phyloP scores from a whole-genome alignment of 345 rosid species.

The Hirschfeldia incana region DNA sequence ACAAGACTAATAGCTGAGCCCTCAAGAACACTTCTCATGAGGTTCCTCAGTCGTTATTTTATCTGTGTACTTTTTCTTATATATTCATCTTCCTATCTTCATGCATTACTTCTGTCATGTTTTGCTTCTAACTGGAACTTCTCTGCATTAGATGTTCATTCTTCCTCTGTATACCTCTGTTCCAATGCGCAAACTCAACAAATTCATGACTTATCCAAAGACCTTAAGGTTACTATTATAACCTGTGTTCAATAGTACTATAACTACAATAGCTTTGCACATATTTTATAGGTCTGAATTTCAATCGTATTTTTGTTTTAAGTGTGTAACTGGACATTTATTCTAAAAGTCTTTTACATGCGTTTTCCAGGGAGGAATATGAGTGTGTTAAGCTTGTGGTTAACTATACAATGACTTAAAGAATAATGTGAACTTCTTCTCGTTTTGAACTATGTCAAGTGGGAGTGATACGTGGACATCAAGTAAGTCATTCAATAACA shows the following conservation, averaged over 20 bases:
- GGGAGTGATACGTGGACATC: neutral
- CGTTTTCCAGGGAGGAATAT: too few relatives aligned
- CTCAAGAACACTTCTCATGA: neutral
- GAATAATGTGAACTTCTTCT: too few relatives aligned
- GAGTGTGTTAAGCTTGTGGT: neutral
- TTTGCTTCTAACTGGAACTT: slow-evolving; percentile 14
- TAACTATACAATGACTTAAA: too few relatives aligned
- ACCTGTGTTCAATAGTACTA: neutral
- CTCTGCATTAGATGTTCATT: slow-evolving; percentile 67
- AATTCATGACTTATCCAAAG: slow-evolving; percentile 59
- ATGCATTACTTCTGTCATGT: neutral
- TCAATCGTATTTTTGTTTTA: neutral
- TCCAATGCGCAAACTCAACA: slow-evolving; percentile 55
- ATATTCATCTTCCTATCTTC: neutral
- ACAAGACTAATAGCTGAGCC: slow-evolving; percentile 63
- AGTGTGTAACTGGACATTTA: neutral
- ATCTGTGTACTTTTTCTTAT: neutral
- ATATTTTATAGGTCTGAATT: neutral
- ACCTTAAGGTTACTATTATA: slow-evolving; percentile 57
- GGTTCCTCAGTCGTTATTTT: neutral
- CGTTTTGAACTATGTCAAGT: too few relatives aligned
- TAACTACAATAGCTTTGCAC: neutral
- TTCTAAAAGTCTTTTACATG: too few relatives aligned
- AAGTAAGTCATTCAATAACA: neutral
- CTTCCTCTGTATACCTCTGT: slow-evolving; percentile 38